Evolutionary conservation across 768 basidiomycete species (phyloP).

Genomic region (Boletus bicolor): DNA sequence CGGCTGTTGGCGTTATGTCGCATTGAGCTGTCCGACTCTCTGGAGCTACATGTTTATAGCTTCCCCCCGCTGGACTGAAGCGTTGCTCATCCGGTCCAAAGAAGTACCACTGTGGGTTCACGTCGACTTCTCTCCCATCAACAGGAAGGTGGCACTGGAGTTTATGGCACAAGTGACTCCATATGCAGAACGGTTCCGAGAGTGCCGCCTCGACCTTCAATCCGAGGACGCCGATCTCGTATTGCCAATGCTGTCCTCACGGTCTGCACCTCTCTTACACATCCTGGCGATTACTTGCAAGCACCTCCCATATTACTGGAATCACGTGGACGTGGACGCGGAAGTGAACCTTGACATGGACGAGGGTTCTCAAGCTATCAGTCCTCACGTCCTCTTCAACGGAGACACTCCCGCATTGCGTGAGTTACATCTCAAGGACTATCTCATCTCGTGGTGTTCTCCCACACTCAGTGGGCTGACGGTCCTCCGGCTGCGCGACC

Average conservation of each 20-base stretch:
- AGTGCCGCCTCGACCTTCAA: background rate
- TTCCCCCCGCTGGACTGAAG: background rate
- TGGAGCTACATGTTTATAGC: slow-evolving; percentile 3
- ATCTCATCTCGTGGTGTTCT: background rate
- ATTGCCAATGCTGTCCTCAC: background rate
- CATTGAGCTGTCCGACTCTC: background rate
- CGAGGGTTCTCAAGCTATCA: background rate
- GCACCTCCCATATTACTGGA: background rate
- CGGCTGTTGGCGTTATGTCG: background rate
- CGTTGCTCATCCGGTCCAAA: background rate
- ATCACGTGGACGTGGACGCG: background rate
- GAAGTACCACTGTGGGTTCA: background rate
- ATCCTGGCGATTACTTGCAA: background rate
- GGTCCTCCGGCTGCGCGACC: background rate
- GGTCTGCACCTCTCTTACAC: background rate
- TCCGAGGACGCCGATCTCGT: background rate
- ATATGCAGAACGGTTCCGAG: background rate
- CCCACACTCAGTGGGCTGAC: background rate
- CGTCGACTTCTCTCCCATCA: background rate
- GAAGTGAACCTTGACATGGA: background rate
- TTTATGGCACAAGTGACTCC: background rate
- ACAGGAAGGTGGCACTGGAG: background rate
- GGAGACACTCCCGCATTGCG: background rate
- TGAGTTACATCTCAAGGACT: background rate
- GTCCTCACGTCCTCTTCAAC: background rate